Evolutionary conservation across 306 rosid species (phyloP), one percentile per base, ranked within the genome.

Genomic region (Cyamopsis tetragonoloba): DNA sequence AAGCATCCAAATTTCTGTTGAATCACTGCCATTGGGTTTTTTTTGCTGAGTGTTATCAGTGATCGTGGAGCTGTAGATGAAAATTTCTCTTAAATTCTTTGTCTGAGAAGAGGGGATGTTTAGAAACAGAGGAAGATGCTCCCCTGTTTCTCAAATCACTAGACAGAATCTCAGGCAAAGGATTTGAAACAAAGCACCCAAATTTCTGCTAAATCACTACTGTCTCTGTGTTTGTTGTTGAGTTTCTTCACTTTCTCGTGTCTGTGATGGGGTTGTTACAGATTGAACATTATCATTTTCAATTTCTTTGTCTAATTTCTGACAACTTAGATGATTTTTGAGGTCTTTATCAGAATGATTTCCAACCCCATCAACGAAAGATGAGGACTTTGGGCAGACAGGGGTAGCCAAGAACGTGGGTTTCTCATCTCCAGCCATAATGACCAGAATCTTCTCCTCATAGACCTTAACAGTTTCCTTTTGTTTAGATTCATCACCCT

Each of bases 341-440:
- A 4, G 50, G 2, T 53, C 48, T 14, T 19, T 37, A 3, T 68
- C 26, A 35, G 34, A 65, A 9, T 11, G 39, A 11, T 62, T 64
- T 17, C 7, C 64, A 4, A 1, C 27, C 7, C 17, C 72, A 17
- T 41, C 43, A 0, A 26, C 24, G 1, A 77, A 35, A 57, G 76
- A 42, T 0, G 74, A 44, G 0, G 24, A 20, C 24, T 80, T 85
- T 0, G 89, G 47, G 24, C 41, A 59, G 2, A 63, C 79, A 2
- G 96, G 97, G 13, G 97, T 86, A 75, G 99, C 99, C 56, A 93
- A 77, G 79, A 74, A 88, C 0, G 90, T 81, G 6, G 99, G 96
- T n/a, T 53, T 83, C 3, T 77, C 43, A 14, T 93, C 84, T 13
- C 97, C 99, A 0, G 99, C 99, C 99, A 93, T 90, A 7, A 90